A percentile compares a stretch with the other conserved stretches of the same genome.
Evolutionary conservation across 1,139 yeast genomes (phyloP).

Genomic region (Suhomyces choctaworum): DNA sequence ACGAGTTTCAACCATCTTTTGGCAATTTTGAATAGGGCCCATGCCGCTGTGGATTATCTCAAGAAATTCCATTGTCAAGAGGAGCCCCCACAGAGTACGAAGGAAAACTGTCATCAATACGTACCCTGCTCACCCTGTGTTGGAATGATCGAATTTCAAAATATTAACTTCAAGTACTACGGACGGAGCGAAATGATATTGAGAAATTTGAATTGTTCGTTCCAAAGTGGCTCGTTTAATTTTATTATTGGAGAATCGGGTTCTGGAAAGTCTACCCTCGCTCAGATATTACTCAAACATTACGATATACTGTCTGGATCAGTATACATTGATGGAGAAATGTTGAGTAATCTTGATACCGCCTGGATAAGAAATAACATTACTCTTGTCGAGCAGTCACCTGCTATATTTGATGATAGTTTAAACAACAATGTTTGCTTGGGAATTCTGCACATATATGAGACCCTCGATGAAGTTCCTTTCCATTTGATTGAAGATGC

Average conservation of each 20-base stretch:
- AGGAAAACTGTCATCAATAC: no score
- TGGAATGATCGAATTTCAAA: slow-evolving; percentile 52
- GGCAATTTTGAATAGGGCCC: slow-evolving; percentile 60
- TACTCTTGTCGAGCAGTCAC: slow-evolving; percentile 71
- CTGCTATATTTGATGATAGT: slow-evolving; percentile 64
- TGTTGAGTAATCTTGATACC: slow-evolving; percentile 42
- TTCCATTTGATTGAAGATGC: slow-evolving; percentile 42
- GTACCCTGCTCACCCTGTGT: no score
- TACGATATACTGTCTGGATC: slow-evolving; percentile 51
- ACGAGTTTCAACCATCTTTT: slow-evolving; percentile 52
- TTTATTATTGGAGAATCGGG: slow-evolving; percentile 87
- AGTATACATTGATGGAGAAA: slow-evolving; percentile 56
- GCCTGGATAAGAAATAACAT: slow-evolving; percentile 63
- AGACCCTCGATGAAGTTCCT: slow-evolving; percentile 26
- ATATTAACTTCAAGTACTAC: slow-evolving; percentile 64
- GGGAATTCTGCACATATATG: slow-evolving; percentile 31
- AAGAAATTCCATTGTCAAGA: no score
- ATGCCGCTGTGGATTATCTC: slow-evolving; percentile 63
- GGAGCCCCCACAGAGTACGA: no score
- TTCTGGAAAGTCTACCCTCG: slow-evolving; percentile 85
- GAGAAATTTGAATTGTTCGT: slow-evolving; percentile 41
- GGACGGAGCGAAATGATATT: slow-evolving; percentile 52
- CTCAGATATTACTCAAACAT: slow-evolving; percentile 59
- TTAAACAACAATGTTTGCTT: slow-evolving; percentile 63
- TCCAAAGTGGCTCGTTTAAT: slow-evolving; percentile 50